Base-by-base conservation (phyloP, 2,329 filamentous ascomycete species). In the Dactylonectria estremocensis region DNA sequence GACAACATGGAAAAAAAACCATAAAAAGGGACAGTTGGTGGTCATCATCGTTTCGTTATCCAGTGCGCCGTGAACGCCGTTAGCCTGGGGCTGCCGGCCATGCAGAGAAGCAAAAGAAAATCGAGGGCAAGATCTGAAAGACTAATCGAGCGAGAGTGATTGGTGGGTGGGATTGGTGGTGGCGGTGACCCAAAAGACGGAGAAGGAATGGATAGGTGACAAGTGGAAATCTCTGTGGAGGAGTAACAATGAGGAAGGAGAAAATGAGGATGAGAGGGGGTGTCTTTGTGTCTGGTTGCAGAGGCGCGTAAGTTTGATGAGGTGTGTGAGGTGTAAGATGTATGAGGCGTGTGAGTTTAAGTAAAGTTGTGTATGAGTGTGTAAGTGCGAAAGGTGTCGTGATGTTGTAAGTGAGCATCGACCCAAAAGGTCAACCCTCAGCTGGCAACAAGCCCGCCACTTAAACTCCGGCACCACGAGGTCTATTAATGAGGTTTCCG, bases 401-500 rank as follows among this genome's bases (percentile, higher is more conserved):
- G 24, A 28, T 57, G 37, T 31, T 20, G 33, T 56, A 22, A 28
- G 50, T 20, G 52, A 22, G 28, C 18, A 2, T 11, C n/a, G 40
- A 40, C 57, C 37, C 5, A 49, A 28, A 28, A 28, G 37, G 18
- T 57, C 31, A 31, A 35, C 33, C 33, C 14, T 31, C 37, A 24
- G 16, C 35, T 35, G 46, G 14, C 37, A 37, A 2, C 16, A 3
- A n/a, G 24, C 24, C n/a, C 50, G 37, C 16, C 35, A 6, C 11
- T 61, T 64, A 76, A 43, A 74, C 33, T 35, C 75, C 73, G 24
- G 76, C 74, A 40, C 79, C 76, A 9, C 78, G 76, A 14, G 85
- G 82, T 24, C 86, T 83, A 77, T 90, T 88, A 72, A 90, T 88
- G 66, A 90, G 86, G 57, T 86, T 82, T 58, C 86, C 86, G 72